phyloP scores from a whole-genome alignment of 495 filamentous ascomycete genomes.

The Friedmanniomyces simplex region DNA sequence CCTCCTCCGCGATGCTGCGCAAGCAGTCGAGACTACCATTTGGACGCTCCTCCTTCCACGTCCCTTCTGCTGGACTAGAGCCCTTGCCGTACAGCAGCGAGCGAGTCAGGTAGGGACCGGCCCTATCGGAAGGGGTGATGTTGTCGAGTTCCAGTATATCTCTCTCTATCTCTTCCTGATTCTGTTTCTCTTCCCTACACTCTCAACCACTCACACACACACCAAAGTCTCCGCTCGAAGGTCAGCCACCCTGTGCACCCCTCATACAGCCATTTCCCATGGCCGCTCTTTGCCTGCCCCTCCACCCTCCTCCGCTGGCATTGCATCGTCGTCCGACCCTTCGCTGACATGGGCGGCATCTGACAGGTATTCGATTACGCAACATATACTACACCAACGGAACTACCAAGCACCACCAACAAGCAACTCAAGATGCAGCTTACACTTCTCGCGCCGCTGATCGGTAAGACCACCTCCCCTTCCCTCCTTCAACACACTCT shows the following conservation, averaged over 20 bases:
- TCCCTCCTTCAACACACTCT: background rate
- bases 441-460: background rate
- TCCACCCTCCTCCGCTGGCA: background rate
- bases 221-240: background rate
- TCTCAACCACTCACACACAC: background rate
- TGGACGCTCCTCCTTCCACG: too few species aligned
- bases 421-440: background rate
- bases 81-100: too few species aligned
- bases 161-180: background rate
- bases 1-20: too few species aligned
- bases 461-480: background rate
- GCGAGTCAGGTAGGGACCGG: too few species aligned
- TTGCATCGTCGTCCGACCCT: background rate
- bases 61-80: too few species aligned
- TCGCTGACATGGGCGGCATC: background rate
- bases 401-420: background rate
- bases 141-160: background rate
- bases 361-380: background rate
- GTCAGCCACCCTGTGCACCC: background rate
- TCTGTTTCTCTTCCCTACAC: too few species aligned
- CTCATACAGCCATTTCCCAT: background rate
- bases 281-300: background rate
- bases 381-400: background rate
- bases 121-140: too few species aligned
- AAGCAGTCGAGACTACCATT: too few species aligned